Percentiles rank a stretch among this genome's conserved stretches.
Evolutionary conservation across 2,329 filamentous ascomycete species (phyloP).

Genomic region (Graphilbum ipis-grandicollis): DNA sequence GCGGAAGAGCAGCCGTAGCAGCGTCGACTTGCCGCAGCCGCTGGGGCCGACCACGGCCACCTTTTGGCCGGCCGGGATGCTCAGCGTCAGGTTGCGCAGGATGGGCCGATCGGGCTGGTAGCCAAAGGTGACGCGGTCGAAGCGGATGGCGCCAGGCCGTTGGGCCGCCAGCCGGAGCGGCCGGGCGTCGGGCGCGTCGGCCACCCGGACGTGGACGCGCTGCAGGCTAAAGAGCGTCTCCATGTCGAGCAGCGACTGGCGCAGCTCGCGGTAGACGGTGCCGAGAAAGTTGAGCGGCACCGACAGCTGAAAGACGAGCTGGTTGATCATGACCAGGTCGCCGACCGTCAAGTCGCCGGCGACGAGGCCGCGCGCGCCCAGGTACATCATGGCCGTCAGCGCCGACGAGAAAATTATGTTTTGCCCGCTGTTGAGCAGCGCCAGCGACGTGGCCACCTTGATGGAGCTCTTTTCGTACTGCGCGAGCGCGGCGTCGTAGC

Average conservation of each 20-base stretch:
- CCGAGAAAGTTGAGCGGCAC: conserved; percentile 95
- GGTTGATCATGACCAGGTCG: conserved; percentile 96
- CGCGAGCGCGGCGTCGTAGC: conserved; percentile 75
- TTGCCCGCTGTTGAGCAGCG: conserved; percentile 85
- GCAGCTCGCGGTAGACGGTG: conserved; percentile 90
- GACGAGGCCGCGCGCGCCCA: conserved; percentile 80
- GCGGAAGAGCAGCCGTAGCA: conserved; percentile 78
- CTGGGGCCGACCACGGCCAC: conserved; percentile 89
- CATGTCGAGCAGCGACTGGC: conserved; percentile 94
- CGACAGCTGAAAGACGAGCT: conserved; percentile 93
- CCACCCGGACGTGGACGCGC: conserved; percentile 82
- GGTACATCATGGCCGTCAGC: conserved; percentile 94
- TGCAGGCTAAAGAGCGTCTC: conserved; percentile 95
- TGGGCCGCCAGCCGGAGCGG: conserved; percentile 40
- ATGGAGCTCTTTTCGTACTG: conserved; percentile 89
- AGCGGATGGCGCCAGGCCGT: conserved; percentile 80
- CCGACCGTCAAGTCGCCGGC: conserved; percentile 71
- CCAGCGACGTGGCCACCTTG: conserved; percentile 86
- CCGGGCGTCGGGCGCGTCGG: conserved; percentile 58
- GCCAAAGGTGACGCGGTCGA: conserved; percentile 89
- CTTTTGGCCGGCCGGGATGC: conserved; percentile 90
- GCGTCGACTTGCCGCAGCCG: conserved; percentile 90
- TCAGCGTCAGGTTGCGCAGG: conserved; percentile 65
- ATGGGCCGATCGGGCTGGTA: conserved; percentile 81
- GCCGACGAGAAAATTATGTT: conserved; percentile 95